Evolutionary conservation across 2,329 filamentous ascomycete species (phyloP), one percentile per base, ranked within the genome.

Genomic region (Microcera coccophila): DNA sequence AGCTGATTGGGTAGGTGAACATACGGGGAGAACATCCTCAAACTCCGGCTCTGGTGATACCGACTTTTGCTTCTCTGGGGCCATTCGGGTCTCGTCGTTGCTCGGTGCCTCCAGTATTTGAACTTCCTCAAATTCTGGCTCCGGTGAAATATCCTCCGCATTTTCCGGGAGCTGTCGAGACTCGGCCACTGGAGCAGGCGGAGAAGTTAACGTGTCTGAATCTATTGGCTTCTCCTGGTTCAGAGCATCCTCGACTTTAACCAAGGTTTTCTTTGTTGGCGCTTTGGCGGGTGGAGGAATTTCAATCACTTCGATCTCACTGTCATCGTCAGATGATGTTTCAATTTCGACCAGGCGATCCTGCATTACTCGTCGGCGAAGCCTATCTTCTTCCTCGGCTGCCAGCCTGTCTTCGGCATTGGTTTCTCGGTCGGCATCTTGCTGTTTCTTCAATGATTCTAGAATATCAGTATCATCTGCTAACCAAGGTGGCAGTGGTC

Each of bases 401-500:
- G 73, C 70, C 38, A 78, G 72, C 19, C 75, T 66, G 53, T 85
- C 79, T 44, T 84, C 77, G 16, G 83, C 82, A 42, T 84, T 81
- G 43, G 85, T 79, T 43, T 79, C 75, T 16, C 68, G 65, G 37
- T 84, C 78, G 36, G 63, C 72, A 55, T 68, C 76, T 50, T 67
- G 75, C 65, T 81, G 78, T 43, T 79, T 75, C 53, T 76, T 78
- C 47, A 82, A 65, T 19, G 76, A 74, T 38, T 83, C 75, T 47
- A 84, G 74, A 22, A 90, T 81, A 44, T 90, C 85, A 2, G 75
- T 73, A 5, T 81, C 66, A 48, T 81, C 77, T 3, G 70, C 67
- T 57, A 93, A 76, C 87, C 87, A 93, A 1, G 87, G 87, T 1
- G 87, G 87, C 7, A 91, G 60, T 0, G 84, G 83, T n/a, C 70